Evolutionary conservation across 2,329 filamentous ascomycete species (phyloP), one percentile per base, ranked within the genome.

Genomic region (Beauveria sp.): DNA sequence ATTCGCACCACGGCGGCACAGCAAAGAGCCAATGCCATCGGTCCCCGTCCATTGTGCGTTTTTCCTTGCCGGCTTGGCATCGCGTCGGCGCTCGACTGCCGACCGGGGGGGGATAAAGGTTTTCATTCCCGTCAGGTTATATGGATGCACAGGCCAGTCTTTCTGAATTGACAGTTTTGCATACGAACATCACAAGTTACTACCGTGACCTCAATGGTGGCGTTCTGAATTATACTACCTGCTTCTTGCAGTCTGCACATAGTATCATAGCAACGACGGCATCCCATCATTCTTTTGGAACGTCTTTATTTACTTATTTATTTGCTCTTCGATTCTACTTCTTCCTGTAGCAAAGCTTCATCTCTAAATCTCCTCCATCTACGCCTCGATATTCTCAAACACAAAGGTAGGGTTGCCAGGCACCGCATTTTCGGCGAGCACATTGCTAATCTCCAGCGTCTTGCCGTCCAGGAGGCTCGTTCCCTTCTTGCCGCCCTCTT

Each of bases 381-480:
- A 76, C 45, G 67, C 76, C 68, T 81, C 79, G 58, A 95, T 81
- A 73, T 96, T 96, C 77, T 91, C 88, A 77, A 97, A 96, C 68
- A 85, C 79, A 75, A 96, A 96, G 47, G 85, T 89, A 57, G 93
- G 93, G 66, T 83, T 80, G 1, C 93, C 93, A 16, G 93, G 93
- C 62, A 95, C 86, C 6, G 93, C 91, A 66, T 81, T 81, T 69
- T 90, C 89, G 14, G 90, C 91, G 58, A 78, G 73, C 1, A 78
- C 79, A 16, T 78, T 81, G 66, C 79, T 78, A 65, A 82, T 78
- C 66, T 83, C 83, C 68, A 86, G 84, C 60, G 84, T 83, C 68
- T 75, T 73, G 47, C 75, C 78, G 61, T 77, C 75, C 16, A 78
- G 78, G 69, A 88, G 73, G 42, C 84, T 78, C 60, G 75, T 75